Evolutionary conservation across 2,329 filamentous ascomycete genomes (phyloP).

Genomic region (Penicillium expansum): DNA sequence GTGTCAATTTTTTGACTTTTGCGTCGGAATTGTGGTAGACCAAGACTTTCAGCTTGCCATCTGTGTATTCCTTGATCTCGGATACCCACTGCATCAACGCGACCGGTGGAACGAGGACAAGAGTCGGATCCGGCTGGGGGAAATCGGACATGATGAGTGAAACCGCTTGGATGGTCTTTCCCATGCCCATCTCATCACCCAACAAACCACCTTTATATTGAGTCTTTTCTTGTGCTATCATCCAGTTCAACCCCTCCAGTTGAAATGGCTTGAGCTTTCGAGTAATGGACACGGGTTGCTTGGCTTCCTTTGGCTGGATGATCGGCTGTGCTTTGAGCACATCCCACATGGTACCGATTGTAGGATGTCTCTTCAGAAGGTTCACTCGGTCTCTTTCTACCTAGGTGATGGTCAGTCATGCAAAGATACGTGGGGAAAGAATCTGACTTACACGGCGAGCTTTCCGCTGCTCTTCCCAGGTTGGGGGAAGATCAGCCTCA

Average conservation of each 20-base stretch:
- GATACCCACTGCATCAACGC: conserved; percentile 93
- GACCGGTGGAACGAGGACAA: conserved; percentile 89
- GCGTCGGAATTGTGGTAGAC: conserved; percentile 85
- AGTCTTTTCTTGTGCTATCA: conserved; percentile 82
- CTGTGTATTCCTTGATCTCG: conserved; percentile 75
- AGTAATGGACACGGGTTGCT: conserved; percentile 74
- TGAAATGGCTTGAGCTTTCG: conserved; percentile 90
- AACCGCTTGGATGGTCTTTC: conserved; percentile 97
- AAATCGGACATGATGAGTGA: conserved; percentile 98
- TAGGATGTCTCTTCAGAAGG: conserved; percentile 73
- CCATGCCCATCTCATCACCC: conserved; percentile 98
- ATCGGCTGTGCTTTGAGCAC: conserved; percentile 66
- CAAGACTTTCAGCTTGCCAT: conserved; percentile 84
- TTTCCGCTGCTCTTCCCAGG: conserved; percentile 20
- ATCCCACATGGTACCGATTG: conserved; percentile 80
- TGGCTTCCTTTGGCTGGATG: conserved; percentile 62
- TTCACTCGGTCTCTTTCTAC: conserved; percentile 58
- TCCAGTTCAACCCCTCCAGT: conserved; percentile 90
- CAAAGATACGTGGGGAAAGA: neutral
- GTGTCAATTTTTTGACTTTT: conserved; percentile 73
- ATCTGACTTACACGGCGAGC: conserved; percentile 20
- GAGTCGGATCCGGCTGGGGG: conserved; percentile 73
- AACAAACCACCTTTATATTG: conserved; percentile 85
- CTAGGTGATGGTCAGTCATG: neutral
- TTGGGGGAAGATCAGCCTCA: conserved; percentile 9